Conservation (phyloP, 1,139 yeast species). For the Candida albicans region DNA sequence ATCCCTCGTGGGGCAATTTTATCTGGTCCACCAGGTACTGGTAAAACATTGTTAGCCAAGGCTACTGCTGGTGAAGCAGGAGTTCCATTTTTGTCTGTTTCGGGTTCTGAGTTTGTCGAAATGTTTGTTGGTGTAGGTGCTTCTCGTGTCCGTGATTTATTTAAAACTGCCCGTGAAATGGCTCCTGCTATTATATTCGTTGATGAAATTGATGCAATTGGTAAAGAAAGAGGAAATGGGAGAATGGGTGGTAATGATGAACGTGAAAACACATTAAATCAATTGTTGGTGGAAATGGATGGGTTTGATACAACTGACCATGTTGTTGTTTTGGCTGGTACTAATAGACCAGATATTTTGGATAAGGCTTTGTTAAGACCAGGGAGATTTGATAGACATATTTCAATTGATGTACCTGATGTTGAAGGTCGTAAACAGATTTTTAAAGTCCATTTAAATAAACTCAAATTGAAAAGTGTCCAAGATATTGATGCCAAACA, state of each 20-base stretch:
- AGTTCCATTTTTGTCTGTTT: conserved; percentile 78
- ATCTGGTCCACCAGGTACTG: conserved; percentile 87
- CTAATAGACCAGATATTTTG: conserved; percentile 76
- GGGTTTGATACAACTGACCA: conserved; percentile 76
- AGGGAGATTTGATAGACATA: conserved; percentile 81
- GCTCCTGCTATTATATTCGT: conserved; percentile 80
- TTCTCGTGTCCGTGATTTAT: conserved; percentile 76
- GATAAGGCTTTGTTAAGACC: conserved; percentile 80
- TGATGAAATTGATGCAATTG: conserved; percentile 86
- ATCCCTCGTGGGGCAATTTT: conserved; percentile 83
- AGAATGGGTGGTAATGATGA: conserved; percentile 73
- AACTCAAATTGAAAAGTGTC: conserved; percentile 45
- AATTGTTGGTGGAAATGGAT: conserved; percentile 81
- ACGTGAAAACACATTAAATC: conserved; percentile 77
- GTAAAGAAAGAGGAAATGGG: conserved; percentile 73
- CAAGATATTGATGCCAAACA: conserved; percentile 43
- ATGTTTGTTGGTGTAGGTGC: conserved; percentile 89
- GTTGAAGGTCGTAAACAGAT: conserved; percentile 76
- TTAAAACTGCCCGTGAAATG: conserved; percentile 75
- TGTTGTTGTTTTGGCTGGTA: conserved; percentile 80
- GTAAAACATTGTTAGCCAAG: conserved; percentile 77
- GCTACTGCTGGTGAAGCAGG: conserved; percentile 89
- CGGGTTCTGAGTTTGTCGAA: conserved; percentile 79
- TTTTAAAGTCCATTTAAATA: conserved; percentile 66
- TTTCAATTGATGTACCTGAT: conserved; percentile 72